These are phyloP conservation scores for Fusarium dimerum DNA, from an alignment of 2,329 filamentous ascomycete genomes.

Conservation along the genomic window DNA sequence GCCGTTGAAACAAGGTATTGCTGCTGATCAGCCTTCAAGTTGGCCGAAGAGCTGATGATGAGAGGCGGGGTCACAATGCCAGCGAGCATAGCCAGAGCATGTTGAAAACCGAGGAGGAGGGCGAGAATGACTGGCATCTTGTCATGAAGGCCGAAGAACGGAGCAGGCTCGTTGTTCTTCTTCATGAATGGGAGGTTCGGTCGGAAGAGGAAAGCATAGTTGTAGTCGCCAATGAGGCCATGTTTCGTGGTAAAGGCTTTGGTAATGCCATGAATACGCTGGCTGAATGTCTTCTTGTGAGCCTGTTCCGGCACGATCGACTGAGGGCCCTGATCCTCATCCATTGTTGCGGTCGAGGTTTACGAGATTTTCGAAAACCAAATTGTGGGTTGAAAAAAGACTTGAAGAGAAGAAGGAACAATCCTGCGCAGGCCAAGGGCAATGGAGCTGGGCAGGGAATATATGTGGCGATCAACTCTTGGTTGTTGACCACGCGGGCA, in stretches of 20 bases:
- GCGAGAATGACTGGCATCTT: conserved; percentile 74
- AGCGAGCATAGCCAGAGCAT: conserved; percentile 75
- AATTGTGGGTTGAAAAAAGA: not conserved
- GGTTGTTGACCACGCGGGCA: not conserved
- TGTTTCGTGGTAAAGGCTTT: conserved; percentile 59
- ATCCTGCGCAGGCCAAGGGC: conserved; percentile 6
- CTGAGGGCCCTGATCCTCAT: conserved; percentile 56
- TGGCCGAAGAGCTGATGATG: conserved; percentile 66
- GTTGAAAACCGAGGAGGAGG: conserved; percentile 75
- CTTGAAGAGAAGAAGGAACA: conserved; percentile 3
- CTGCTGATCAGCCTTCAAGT: conserved; percentile 59
- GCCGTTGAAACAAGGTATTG: conserved; percentile 81
- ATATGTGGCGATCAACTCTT: conserved; percentile 6
- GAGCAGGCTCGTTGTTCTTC: conserved; percentile 52
- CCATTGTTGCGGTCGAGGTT: conserved; percentile 41
- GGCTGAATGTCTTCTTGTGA: conserved; percentile 32
- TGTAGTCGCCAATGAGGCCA: conserved; percentile 81
- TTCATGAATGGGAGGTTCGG: conserved; percentile 83
- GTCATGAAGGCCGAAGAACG: conserved; percentile 84
- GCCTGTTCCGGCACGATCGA: conserved; percentile 46
- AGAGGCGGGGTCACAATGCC: conserved; percentile 78
- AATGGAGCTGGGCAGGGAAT: conserved; percentile 7
- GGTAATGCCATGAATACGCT: conserved; percentile 29
- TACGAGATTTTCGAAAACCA: conserved; percentile 5
- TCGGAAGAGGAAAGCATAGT: conserved; percentile 86